These are phyloP conservation scores for Cutaneotrichosporon cavernicola DNA, from an alignment of 1,284 basidiomycete species.

Conservation along the genomic window DNA sequence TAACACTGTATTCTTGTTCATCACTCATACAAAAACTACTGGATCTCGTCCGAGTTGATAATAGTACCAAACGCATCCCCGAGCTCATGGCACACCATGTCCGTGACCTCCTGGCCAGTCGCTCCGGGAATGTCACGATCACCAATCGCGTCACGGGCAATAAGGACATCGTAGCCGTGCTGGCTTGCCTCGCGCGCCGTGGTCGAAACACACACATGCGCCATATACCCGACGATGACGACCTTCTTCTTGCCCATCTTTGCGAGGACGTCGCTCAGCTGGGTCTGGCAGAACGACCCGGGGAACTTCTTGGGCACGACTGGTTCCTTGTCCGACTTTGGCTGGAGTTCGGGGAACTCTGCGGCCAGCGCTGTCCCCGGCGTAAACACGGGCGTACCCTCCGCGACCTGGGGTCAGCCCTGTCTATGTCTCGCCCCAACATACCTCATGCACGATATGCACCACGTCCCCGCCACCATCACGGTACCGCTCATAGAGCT, in stretches of 20 bases:
- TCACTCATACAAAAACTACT: constrained; percentile 1
- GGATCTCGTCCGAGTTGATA: constrained; percentile 21
- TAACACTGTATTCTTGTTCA: too few species aligned
- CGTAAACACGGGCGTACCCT: constrained; percentile 33
- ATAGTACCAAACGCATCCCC: constrained; percentile 26
- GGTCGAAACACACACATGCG: constrained; percentile 35
- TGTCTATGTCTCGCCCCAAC: too few species aligned
- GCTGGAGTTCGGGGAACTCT: constrained; percentile 30
- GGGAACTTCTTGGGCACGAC: constrained; percentile 30
- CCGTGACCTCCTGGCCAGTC: constrained; percentile 20
- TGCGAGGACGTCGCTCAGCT: constrained; percentile 27
- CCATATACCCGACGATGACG: constrained; percentile 34
- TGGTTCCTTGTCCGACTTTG: constrained; percentile 19
- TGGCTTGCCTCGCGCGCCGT: constrained; percentile 34
- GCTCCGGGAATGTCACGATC: constrained; percentile 36
- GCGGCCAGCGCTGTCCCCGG: constrained; percentile 31
- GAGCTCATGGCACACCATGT: constrained; percentile 22
- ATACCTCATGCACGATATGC: constrained; percentile 32
- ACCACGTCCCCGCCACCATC: constrained; percentile 24
- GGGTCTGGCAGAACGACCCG: constrained; percentile 33
- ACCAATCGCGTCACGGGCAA: constrained; percentile 32
- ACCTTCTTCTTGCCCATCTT: constrained; percentile 28
- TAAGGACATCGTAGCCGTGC: constrained; percentile 30
- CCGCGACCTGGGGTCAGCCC: too few species aligned
- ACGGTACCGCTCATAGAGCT: constrained; percentile 30